Evolutionary conservation across 2,329 filamentous ascomycete species (phyloP).

Genomic region (Pseudocercospora fijiensis): DNA sequence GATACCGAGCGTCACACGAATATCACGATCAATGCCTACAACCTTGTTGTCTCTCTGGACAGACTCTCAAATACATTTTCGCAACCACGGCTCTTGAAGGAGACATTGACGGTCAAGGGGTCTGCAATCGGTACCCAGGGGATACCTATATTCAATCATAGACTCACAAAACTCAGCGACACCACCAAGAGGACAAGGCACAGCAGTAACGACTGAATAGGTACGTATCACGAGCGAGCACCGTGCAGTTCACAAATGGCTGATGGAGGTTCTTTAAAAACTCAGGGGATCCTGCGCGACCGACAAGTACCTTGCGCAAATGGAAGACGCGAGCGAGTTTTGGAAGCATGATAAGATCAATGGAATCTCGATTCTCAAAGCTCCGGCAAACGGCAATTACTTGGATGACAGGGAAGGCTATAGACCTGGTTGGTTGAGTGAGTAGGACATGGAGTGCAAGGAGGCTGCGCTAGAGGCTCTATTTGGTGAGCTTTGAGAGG

Average conservation of each 20-base stretch:
- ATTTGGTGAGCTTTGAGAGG: background rate
- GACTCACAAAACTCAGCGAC: slow-evolving; percentile 5
- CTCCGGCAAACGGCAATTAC: background rate
- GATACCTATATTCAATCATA: background rate
- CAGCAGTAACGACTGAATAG: background rate
- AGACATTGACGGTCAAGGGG: background rate
- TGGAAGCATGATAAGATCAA: background rate
- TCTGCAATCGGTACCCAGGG: background rate
- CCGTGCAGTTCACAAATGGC: background rate
- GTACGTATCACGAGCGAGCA: background rate
- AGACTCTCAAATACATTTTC: background rate
- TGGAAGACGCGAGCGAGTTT: slow-evolving; percentile 2
- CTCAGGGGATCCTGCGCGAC: background rate
- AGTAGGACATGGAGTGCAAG: background rate
- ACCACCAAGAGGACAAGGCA: background rate
- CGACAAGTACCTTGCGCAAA: slow-evolving; percentile 8
- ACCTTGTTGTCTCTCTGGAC: slow-evolving; percentile 1
- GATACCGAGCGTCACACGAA: background rate
- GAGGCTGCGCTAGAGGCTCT: slow-evolving; percentile 6
- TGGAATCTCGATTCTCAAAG: background rate
- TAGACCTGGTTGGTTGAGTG: background rate
- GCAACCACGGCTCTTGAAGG: background rate
- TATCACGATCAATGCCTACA: background rate
- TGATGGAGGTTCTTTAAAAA: background rate
- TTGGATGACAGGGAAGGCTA: background rate